phyloP scores from a whole-genome alignment of 306 rosid genomes.

The Hippophae rhamnoides region DNA sequence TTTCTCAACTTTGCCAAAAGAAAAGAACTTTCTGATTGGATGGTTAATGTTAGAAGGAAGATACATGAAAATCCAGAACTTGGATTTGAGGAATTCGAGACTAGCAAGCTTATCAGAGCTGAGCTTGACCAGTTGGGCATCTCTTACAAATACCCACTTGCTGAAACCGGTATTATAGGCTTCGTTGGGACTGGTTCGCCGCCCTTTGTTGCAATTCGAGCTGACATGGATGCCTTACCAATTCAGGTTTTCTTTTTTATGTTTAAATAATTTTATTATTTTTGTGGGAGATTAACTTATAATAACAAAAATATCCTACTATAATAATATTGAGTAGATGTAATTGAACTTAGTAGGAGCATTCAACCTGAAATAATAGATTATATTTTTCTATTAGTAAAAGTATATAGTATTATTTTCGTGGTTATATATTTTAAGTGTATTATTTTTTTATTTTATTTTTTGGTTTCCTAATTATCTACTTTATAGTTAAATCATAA shows the following conservation, averaged over 20 bases:
- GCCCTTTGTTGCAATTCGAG: constrained; percentile 82
- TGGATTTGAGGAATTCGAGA: constrained; percentile 67
- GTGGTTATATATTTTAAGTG: too few relatives aligned
- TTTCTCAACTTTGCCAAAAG: constrained; percentile 40
- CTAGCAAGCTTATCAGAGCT: constrained; percentile 59
- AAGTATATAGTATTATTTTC: too few relatives aligned
- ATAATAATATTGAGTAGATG: too few relatives aligned
- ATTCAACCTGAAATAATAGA: too few relatives aligned
- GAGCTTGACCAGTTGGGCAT: constrained; percentile 54
- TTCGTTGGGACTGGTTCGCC: constrained; percentile 53
- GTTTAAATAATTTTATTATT: not conserved
- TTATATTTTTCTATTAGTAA: too few relatives aligned
- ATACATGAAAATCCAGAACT: constrained; percentile 81
- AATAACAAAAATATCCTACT: too few relatives aligned
- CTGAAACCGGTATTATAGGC: constrained; percentile 65
- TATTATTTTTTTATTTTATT: too few relatives aligned
- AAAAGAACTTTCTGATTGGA: constrained; percentile 47
- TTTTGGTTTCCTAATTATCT: too few relatives aligned
- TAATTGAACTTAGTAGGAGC: not conserved
- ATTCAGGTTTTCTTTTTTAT: constrained; percentile 42
- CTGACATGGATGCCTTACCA: constrained; percentile 88
- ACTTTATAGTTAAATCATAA: too few relatives aligned
- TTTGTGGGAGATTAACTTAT: not conserved
- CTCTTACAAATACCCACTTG: constrained; percentile 51
- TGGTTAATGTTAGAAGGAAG: constrained; percentile 55